Evolutionary conservation across 1,284 basidiomycete species (phyloP), one percentile per base, ranked within the genome.

Genomic region (Polyporus tsugae): DNA sequence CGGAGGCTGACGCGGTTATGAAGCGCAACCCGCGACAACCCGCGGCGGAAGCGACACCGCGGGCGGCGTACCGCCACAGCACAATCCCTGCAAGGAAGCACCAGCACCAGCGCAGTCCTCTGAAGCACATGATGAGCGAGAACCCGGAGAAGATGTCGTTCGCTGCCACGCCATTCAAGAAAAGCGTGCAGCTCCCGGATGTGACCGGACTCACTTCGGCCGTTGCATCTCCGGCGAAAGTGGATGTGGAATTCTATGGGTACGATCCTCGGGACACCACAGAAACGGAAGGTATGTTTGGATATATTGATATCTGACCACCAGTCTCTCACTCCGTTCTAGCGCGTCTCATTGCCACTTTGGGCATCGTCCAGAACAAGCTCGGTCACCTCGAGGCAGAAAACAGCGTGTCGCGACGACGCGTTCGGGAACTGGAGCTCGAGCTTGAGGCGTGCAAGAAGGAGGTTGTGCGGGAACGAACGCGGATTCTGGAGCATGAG

Each of bases 361-460:
- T 94, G 11, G 87, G 84, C 63, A 79, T 83, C 4, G 87, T 94
- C 4, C 91, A 94, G 70, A 80, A 84, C 13, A 89, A 90, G 72
- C 81, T 95, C 4, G 83, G 86, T 17, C 83, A 89, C 61, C 84
- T 96, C 1, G 93, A 96, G 75, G 87, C 89, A 1, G 94, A 96
- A 76, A 96, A 96, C 73, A 84, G 89, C 5, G 86, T 93, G 5
- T 94, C 94, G 1, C 84, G 93, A 0, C 83, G 91, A 25, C 85
- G 95, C 15, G 91, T 96, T 25, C 82, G 88, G 49, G 95, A 96
- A 75, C 85, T 97, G 6, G 95, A 97, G 79, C 82, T 86, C 62
- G 95, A 96, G 76, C 84, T 96, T 2, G 91, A 94, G 71, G 84
- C 87, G 3, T 94, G 92, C 74, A 92, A 91, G 76, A 85, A 86